Conservation (phyloP, 1,284 basidiomycete genomes). For the Schizophyllum amplum region DNA sequence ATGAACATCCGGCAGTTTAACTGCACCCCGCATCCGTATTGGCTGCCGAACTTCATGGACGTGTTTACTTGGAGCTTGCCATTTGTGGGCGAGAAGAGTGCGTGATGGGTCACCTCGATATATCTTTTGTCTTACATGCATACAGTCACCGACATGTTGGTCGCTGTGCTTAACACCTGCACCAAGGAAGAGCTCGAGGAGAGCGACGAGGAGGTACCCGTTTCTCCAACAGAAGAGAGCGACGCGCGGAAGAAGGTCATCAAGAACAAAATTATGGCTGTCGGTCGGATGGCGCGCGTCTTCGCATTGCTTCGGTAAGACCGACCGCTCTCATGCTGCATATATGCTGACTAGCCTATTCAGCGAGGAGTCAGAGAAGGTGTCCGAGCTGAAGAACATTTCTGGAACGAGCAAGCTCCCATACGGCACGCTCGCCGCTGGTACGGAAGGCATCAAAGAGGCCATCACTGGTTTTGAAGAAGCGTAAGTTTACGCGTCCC, state of each 20-base stretch:
- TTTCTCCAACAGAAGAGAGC: slow-evolving; percentile 40
- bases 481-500: slow-evolving; percentile 57
- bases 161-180: slow-evolving; percentile 90
- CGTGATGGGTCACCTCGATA: slow-evolving; percentile 20
- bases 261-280: slow-evolving; percentile 98
- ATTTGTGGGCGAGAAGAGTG: slow-evolving; percentile 93
- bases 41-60: slow-evolving; percentile 93
- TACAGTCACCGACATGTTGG: slow-evolving; percentile 91
- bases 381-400: slow-evolving; percentile 93
- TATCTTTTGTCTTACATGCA: neutral
- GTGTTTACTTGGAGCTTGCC: slow-evolving; percentile 90
- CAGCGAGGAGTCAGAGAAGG: slow-evolving; percentile 96
- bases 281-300: slow-evolving; percentile 93
- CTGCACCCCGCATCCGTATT: slow-evolving; percentile 92
- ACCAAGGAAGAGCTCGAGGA: slow-evolving; percentile 93
- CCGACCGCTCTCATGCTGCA: neutral
- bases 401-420: slow-evolving; percentile 76
- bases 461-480: slow-evolving; percentile 93
- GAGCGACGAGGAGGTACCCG: slow-evolving; percentile 47
- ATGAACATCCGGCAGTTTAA: slow-evolving; percentile 97
- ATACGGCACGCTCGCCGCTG: slow-evolving; percentile 81
- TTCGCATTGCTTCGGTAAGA: slow-evolving; percentile 90
- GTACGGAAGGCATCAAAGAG: slow-evolving; percentile 94
- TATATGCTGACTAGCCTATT: slow-evolving; percentile 1
- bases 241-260: slow-evolving; percentile 77